Percentiles rank a stretch among this genome's conserved stretches.
Evolutionary conservation across 2,329 filamentous ascomycete species (phyloP).

Genomic region (Calonectria hongkongensis): DNA sequence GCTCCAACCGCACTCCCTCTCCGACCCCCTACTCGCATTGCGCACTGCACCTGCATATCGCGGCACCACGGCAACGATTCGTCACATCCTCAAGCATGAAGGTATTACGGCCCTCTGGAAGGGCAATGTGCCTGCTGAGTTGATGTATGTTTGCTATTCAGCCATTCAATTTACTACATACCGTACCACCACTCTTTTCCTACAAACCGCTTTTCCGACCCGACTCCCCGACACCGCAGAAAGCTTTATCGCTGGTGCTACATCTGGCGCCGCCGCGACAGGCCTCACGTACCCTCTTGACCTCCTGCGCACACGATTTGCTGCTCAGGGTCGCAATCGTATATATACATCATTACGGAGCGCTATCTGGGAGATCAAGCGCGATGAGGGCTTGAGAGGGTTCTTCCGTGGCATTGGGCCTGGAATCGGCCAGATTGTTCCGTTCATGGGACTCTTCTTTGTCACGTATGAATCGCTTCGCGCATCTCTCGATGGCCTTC

Average conservation of each 20-base stretch:
- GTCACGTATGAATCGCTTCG: constrained; percentile 88
- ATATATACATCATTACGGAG: constrained; percentile 84
- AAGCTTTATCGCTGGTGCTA: constrained; percentile 88
- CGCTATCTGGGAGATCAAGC: constrained; percentile 83
- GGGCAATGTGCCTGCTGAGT: constrained; percentile 95
- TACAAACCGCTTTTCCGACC: constrained; percentile 71
- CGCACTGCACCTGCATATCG: constrained; percentile 76
- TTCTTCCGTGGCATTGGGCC: constrained; percentile 93
- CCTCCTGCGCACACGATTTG: constrained; percentile 93
- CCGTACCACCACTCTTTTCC: constrained; percentile 81
- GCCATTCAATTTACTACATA: constrained; percentile 94
- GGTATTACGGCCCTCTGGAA: constrained; percentile 95
- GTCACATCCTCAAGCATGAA: constrained; percentile 85
- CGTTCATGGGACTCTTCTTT: constrained; percentile 99
- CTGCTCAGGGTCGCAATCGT: constrained; percentile 88
- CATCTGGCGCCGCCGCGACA: constrained; percentile 88
- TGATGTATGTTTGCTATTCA: constrained; percentile 94
- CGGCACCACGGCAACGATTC: constrained; percentile 85
- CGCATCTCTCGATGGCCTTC: constrained; percentile 71
- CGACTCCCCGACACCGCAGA: constrained; percentile 80
- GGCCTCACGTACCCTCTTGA: constrained; percentile 93
- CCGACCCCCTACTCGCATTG: constrained; percentile 80
- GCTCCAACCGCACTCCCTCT: constrained; percentile 90
- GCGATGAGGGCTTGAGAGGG: constrained; percentile 83
- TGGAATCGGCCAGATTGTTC: constrained; percentile 90